Evolutionary conservation across 2,329 filamentous ascomycete genomes (phyloP).

Genomic region (Penicillium sp.): DNA sequence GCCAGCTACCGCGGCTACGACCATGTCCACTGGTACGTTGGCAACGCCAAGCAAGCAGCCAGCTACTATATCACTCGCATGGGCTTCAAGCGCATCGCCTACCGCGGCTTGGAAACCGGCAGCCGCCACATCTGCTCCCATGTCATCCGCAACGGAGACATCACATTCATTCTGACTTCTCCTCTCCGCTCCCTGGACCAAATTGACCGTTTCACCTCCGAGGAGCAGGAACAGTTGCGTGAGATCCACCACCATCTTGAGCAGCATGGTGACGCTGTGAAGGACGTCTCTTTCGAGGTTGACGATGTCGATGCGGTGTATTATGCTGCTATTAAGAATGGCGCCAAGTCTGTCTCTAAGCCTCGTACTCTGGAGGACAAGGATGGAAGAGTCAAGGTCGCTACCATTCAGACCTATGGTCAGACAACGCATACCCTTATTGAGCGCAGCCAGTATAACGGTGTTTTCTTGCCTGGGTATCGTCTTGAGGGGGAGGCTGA

Average conservation of each 20-base stretch:
- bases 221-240: constrained; percentile 67
- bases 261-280: constrained; percentile 88
- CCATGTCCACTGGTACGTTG: constrained; percentile 94
- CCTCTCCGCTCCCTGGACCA: constrained; percentile 65
- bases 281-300: constrained; percentile 93
- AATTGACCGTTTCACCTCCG: constrained; percentile 55
- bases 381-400: constrained; percentile 69
- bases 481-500: constrained; percentile 53
- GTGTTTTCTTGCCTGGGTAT: constrained; percentile 83
- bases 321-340: constrained; percentile 65
- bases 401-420: constrained; percentile 87
- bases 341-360: constrained; percentile 44
- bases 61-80: constrained; percentile 86
- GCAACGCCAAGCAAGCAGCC: constrained; percentile 94
- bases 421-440: constrained; percentile 94
- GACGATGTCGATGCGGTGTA: constrained; percentile 85
- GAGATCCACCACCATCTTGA: constrained; percentile 84
- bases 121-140: constrained; percentile 80
- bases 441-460: constrained; percentile 69
- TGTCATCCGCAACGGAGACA: constrained; percentile 57
- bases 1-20: constrained; percentile 75
- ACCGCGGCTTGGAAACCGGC: constrained; percentile 85
- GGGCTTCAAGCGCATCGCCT: constrained; percentile 81
- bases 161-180: constrained; percentile 50
- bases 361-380: constrained; percentile 64